phyloP scores from a whole-genome alignment of 495 filamentous ascomycete genomes.

The Chlorociboria aeruginascens region DNA sequence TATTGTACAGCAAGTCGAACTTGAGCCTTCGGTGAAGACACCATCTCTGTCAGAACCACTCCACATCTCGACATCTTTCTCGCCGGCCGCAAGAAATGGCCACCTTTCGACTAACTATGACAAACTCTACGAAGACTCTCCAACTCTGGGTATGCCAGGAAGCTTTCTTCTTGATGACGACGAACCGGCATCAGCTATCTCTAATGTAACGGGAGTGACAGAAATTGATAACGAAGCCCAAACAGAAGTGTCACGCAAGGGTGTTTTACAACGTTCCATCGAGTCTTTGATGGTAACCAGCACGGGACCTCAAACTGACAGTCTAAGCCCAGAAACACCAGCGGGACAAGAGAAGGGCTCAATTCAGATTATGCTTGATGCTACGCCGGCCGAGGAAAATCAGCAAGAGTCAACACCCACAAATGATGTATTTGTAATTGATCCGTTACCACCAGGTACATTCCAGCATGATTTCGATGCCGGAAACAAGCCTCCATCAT shows the following conservation, averaged over 20 bases:
- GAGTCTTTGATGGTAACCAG: conserved; percentile 5
- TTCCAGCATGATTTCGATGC: neutral
- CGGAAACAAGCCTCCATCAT: neutral
- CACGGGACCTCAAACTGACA: conserved; percentile 2
- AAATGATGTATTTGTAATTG: conserved; percentile 5
- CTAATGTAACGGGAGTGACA: conserved; percentile 48
- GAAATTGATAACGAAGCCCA: conserved; percentile 63
- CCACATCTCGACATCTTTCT: conserved; percentile 17
- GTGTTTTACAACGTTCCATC: conserved; percentile 10
- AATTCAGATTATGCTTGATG: conserved; percentile 47
- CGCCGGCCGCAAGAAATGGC: neutral
- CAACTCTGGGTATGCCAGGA: conserved; percentile 56
- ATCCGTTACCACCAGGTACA: conserved; percentile 6
- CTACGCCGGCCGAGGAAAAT: conserved; percentile 28
- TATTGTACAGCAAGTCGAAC: neutral
- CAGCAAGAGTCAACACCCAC: conserved; percentile 8
- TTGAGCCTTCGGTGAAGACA: neutral
- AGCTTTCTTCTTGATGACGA: conserved; percentile 38
- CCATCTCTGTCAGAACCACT: conserved; percentile 2
- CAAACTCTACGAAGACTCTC: conserved; percentile 28
- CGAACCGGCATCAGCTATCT: conserved; percentile 35
- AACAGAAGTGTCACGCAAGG: conserved; percentile 33
- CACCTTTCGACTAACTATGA: neutral
- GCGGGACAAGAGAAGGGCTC: conserved; percentile 35
- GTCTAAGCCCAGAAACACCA: neutral